Evolutionary conservation across 2,329 filamentous ascomycete species (phyloP).

Genomic region (Paecilomyces dactylethromorphus): DNA sequence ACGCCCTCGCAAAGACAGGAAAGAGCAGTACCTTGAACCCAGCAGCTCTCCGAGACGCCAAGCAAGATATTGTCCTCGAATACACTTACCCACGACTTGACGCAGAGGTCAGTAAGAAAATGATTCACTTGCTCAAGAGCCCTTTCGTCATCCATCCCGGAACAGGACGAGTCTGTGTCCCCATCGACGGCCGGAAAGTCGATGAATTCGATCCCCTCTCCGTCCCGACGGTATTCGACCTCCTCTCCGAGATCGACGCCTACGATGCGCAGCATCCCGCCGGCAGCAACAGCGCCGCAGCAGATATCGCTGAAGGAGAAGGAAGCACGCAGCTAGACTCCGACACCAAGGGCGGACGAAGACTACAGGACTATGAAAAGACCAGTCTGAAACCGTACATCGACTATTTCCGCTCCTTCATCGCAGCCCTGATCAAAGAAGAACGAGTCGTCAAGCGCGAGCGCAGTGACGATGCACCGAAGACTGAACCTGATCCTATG

Average conservation of each 20-base stretch:
- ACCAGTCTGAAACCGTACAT: slow-evolving; percentile 90
- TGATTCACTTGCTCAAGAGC: slow-evolving; percentile 95
- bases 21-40: slow-evolving; percentile 66
- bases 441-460: slow-evolving; percentile 50
- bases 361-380: slow-evolving; percentile 87
- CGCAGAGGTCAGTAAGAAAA: slow-evolving; percentile 93
- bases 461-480: slow-evolving; percentile 40
- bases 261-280: slow-evolving; percentile 50
- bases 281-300: slow-evolving; percentile 21
- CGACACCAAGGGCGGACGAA: slow-evolving; percentile 32
- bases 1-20: slow-evolving; percentile 71
- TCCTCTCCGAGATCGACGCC: slow-evolving; percentile 78
- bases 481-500: slow-evolving; percentile 48
- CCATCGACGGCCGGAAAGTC: slow-evolving; percentile 69
- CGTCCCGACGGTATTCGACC: slow-evolving; percentile 81
- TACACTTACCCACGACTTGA: slow-evolving; percentile 97
- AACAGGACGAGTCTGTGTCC: slow-evolving; percentile 90
- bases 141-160: slow-evolving; percentile 95
- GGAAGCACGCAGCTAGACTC: slow-evolving; percentile 22
- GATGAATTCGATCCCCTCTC: slow-evolving; percentile 79
- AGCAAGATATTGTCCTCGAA: slow-evolving; percentile 92
- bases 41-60: slow-evolving; percentile 72
- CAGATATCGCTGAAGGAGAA: slow-evolving; percentile 37
- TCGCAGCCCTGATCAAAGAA: slow-evolving; percentile 71
- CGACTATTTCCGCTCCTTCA: slow-evolving; percentile 79